A percentile compares a stretch with the other conserved stretches of the same genome.
Evolutionary conservation across 2,329 filamentous ascomycete species (phyloP).

Genomic region (Aspergillus viridinutans): DNA sequence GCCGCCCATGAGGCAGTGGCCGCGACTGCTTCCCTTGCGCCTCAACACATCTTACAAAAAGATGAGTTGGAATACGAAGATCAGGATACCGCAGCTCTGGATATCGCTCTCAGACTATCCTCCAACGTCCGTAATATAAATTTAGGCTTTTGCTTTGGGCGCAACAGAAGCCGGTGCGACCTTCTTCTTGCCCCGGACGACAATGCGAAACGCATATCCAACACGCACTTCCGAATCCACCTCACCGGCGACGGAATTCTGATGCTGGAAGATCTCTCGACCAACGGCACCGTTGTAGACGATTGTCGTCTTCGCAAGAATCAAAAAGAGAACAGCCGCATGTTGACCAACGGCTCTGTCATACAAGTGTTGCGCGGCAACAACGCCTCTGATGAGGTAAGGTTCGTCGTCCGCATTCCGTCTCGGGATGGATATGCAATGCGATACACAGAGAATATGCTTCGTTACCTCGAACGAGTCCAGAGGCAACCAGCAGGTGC

Average conservation of each 20-base stretch:
- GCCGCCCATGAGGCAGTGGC: constrained; percentile 68
- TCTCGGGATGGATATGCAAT: constrained; percentile 65
- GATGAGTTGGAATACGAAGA: constrained; percentile 41
- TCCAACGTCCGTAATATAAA: constrained; percentile 63
- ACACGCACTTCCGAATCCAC: constrained; percentile 92
- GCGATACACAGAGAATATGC: constrained; percentile 65
- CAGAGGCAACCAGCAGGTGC: constrained; percentile 21
- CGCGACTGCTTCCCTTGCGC: constrained; percentile 48
- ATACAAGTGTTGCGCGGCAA: constrained; percentile 62
- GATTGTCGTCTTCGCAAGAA: constrained; percentile 59
- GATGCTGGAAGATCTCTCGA: constrained; percentile 91
- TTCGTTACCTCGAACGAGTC: constrained; percentile 56
- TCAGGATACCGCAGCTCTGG: constrained; percentile 39
- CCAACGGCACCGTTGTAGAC: constrained; percentile 92
- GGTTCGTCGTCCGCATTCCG: constrained; percentile 83
- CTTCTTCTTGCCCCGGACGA: constrained; percentile 66
- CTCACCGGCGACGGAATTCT: constrained; percentile 79
- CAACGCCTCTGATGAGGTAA: constrained; percentile 57
- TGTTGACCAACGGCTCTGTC: constrained; percentile 67
- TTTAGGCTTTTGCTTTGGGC: constrained; percentile 80
- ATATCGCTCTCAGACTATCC: constrained; percentile 78
- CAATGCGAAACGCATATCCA: constrained; percentile 72
- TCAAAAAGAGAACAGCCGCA: constrained; percentile 51
- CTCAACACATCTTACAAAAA: constrained; percentile 59
- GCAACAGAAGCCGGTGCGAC: constrained; percentile 69